Evolutionary conservation across 164 flowering plant genomes (phyloP).

Genomic region (Vitis rupestris): DNA sequence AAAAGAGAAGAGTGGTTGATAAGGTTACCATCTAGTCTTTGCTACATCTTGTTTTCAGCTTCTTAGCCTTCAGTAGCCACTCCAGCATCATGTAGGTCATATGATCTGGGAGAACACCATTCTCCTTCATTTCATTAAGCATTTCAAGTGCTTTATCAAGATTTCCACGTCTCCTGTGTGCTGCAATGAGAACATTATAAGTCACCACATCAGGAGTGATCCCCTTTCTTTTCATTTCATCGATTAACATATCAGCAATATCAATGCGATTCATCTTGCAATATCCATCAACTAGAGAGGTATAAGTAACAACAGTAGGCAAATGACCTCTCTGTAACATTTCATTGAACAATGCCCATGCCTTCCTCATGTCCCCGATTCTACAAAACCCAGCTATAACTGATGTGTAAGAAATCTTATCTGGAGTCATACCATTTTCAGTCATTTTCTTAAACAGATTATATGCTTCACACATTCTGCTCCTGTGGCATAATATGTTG

Average conservation of each 20-base stretch:
- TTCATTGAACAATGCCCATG: slow-evolving; percentile 29
- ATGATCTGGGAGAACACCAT: slow-evolving; percentile 33
- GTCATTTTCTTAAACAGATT: slow-evolving; percentile 44
- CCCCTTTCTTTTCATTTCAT: slow-evolving; percentile 33
- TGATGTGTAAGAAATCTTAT: slow-evolving; percentile 46
- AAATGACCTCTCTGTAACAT: slow-evolving; percentile 34
- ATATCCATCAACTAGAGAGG: slow-evolving; percentile 52
- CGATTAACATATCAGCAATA: slow-evolving; percentile 22
- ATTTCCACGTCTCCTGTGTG: slow-evolving; percentile 28
- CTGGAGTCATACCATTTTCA: slow-evolving; percentile 36
- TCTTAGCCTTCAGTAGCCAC: background rate
- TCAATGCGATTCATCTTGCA: slow-evolving; percentile 39
- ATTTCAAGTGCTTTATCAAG: slow-evolving; percentile 27
- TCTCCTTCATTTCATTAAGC: slow-evolving; percentile 36
- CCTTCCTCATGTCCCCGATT: slow-evolving; percentile 38
- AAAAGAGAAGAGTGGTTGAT: too few species aligned
- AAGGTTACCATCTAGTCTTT: too few species aligned
- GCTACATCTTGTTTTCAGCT: too few species aligned
- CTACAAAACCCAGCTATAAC: slow-evolving; percentile 54
- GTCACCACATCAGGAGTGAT: slow-evolving; percentile 42
- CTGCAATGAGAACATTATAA: slow-evolving; percentile 36
- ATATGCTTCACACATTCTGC: slow-evolving; percentile 34
- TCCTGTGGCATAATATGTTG: slow-evolving; percentile 24
- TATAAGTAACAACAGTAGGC: slow-evolving; percentile 53
- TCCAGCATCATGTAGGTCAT: slow-evolving; percentile 15